phyloP scores from a whole-genome alignment of 2,329 filamentous ascomycete species.

The Hyphodiscus sp. region DNA sequence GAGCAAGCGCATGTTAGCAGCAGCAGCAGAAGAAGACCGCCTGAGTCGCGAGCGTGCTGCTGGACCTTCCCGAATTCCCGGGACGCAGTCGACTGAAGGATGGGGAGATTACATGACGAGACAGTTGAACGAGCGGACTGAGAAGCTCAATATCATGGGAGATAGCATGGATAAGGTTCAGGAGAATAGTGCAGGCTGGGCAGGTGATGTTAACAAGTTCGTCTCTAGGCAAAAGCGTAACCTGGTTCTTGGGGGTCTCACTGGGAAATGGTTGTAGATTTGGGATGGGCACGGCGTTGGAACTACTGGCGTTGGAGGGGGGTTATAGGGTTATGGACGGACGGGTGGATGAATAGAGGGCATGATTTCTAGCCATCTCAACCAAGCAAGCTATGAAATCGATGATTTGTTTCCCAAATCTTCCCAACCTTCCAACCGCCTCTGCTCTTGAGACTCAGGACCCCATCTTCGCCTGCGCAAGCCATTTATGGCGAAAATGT shows the following conservation, averaged over 20 bases:
- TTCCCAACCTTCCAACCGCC: neutral
- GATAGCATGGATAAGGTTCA: slow-evolving; percentile 81
- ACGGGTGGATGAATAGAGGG: neutral
- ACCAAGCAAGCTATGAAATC: neutral
- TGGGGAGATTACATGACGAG: slow-evolving; percentile 78
- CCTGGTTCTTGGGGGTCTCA: slow-evolving; percentile 64
- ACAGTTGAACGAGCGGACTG: slow-evolving; percentile 84
- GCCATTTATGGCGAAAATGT: no score
- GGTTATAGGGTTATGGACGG: neutral
- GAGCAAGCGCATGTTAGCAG: slow-evolving; percentile 80
- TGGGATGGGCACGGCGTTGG: neutral
- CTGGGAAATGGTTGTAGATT: slow-evolving; percentile 46
- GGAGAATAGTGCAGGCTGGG: slow-evolving; percentile 75
- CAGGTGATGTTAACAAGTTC: slow-evolving; percentile 82
- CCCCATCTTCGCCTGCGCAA: neutral
- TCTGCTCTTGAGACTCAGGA: neutral
- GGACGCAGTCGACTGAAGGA: slow-evolving; percentile 42
- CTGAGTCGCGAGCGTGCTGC: slow-evolving; percentile 40
- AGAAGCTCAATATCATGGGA: slow-evolving; percentile 74
- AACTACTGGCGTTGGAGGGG: neutral
- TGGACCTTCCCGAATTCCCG: slow-evolving; percentile 23
- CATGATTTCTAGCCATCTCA: neutral
- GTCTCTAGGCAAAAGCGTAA: slow-evolving; percentile 83
- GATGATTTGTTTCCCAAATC: neutral
- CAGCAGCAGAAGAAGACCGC: slow-evolving; percentile 68